Base-by-base conservation (phyloP, 371 early-diverging fungal genomes). In the Parasitella parasitica region DNA sequence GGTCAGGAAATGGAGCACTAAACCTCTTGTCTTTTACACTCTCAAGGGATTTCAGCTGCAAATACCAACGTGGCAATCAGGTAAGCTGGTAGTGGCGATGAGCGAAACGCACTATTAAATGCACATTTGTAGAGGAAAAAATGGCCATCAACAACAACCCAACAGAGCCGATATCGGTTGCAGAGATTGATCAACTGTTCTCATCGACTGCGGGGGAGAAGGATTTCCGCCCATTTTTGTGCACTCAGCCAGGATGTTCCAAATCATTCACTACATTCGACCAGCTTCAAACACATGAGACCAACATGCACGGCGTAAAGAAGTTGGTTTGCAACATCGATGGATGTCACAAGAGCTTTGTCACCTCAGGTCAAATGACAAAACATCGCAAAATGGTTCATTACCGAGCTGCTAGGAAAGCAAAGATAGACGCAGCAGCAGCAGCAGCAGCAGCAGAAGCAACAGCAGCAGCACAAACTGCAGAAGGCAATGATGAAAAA, bases 301-400 rank as follows among this genome's bases (percentile, higher is more conserved):
- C 76, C 0, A 81, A 81, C 37, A 81, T 81, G 81, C 81, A 81
- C 36, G 81, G 81, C 1, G 71, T 72, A 13, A 77, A 78, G 68
- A 78, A 77, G 26, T 49, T 77, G 22, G 69, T 81, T 0, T 81
- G 81, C 55, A 78, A 78, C 5, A 78, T 81, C 18, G 76, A 81
- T 63, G 76, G 78, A 0, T 81, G 81, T 52, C 74, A 72, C 32
- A 77, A 78, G 63, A 73, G 81, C 32, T 81, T 81, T 64, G 81
- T 73, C 26, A 81, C 81, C 1, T 57, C 77, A 3, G 81, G 81
- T 6, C 81, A 81, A 37, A 53, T 81, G 18, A 81, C 77, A 35
- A 81, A 81, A 27, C 81, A 81, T 63, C 74, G 77, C 37, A 81
- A 81, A 54, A 81, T 81, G 81, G 81, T 81, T n/a, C 81, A 81